Evolutionary conservation across 2,329 filamentous ascomycete genomes (phyloP).

Genomic region (Fusarium sp.): DNA sequence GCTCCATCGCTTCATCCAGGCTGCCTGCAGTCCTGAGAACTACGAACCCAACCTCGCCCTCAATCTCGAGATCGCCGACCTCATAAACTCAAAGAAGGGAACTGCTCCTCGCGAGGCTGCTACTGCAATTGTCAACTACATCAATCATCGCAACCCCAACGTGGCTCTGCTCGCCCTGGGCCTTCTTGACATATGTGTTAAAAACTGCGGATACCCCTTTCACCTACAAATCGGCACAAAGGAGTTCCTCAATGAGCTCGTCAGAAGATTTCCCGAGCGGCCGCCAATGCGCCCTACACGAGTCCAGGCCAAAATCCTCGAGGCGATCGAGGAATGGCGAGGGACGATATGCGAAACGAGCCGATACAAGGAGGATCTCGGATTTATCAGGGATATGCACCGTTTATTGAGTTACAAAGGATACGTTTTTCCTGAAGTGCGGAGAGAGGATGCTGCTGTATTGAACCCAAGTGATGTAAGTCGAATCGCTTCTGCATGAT

Average conservation of each 20-base stretch:
- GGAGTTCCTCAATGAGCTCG: constrained; percentile 98
- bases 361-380: constrained; percentile 95
- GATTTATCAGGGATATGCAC: constrained; percentile 98
- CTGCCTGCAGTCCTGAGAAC: constrained; percentile 96
- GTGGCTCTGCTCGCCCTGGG: constrained; percentile 89
- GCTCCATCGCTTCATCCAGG: constrained; percentile 93
- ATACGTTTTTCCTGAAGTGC: constrained; percentile 92
- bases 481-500: constrained; percentile 35
- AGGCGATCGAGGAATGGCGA: constrained; percentile 98
- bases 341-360: constrained; percentile 98
- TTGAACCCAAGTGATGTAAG: constrained; percentile 95
- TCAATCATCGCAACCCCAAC: constrained; percentile 97
- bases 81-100: constrained; percentile 98
- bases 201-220: constrained; percentile 99
- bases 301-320: constrained; percentile 91
- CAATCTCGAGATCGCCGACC: constrained; percentile 94
- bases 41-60: constrained; percentile 97
- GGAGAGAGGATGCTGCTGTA: constrained; percentile 93
- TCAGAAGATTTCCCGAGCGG: constrained; percentile 92
- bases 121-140: constrained; percentile 88
- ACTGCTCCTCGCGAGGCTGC: constrained; percentile 94
- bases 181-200: constrained; percentile 98
- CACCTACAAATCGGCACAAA: constrained; percentile 99
- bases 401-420: constrained; percentile 94
- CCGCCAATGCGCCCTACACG: constrained; percentile 86